Base-by-base conservation (phyloP, 2,329 filamentous ascomycete species). In the Nemania abortiva region DNA sequence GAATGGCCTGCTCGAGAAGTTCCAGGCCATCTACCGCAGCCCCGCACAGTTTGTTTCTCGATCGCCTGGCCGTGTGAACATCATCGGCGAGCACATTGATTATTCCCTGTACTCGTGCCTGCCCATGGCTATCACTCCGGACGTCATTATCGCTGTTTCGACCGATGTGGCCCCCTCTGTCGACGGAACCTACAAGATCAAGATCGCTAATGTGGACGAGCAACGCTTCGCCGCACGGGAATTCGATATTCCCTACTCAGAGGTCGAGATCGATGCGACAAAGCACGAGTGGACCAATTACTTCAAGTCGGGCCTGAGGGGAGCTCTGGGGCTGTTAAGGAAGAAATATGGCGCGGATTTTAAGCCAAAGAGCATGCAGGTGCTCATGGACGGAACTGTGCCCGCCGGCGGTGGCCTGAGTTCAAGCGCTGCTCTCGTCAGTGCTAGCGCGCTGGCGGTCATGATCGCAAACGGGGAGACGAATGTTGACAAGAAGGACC, bases 41-140 rank as follows among this genome's bases (percentile, higher is more conserved):
- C 83, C 86, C 18, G 90, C 95, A 47, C 87, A 92, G 68, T 98
- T 97, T 77, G 89, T 98, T 22, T 89, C 95, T 10, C 91, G 96
- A 71, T 97, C 95, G 64, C 96, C 96, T 0, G 96, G 96, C 69
- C 89, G 96, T 74, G 96, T 99, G 74, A 98, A 98, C 84, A 96
- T 99, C 78, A 98, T 99, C 79, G 96, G 96, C 81, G 96, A 99
- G 86, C 96, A 99, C 84, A 97, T 99, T 77, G 96, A 99, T 84
- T 99, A 99, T 84, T 97, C 94, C 15, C 89, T 99, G 22, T 99
- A 98, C 85, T 91, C 96, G 75, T 95, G 98, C 68, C 87, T 99
- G 27, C 96, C 96, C 61, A 98, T 98, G 90, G 96, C 95, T 71
- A 94, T 98, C 74, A 94, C 92, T 6, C 92, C 94, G 71, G 96